phyloP scores from a whole-genome alignment of 2,329 filamentous ascomycete species.

The Curvularia verruculosa region DNA sequence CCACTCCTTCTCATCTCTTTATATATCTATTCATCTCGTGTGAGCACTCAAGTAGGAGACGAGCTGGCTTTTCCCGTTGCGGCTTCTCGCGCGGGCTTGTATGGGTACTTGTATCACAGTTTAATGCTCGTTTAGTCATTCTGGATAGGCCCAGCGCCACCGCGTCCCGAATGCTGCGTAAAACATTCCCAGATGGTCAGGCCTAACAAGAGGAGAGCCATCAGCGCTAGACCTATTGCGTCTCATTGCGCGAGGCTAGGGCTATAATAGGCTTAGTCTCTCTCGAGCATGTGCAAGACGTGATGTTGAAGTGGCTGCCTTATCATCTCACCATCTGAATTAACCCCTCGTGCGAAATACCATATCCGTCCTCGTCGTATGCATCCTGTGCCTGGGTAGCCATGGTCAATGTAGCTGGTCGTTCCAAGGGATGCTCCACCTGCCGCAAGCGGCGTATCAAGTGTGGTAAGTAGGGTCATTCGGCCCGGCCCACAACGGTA shows the following conservation, averaged over 20 bases:
- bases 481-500: not conserved
- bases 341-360: constrained; percentile 8
- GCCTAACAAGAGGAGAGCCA: not conserved
- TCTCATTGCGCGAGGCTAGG: constrained; percentile 26
- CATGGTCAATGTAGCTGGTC: constrained; percentile 43
- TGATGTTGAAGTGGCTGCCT: not conserved
- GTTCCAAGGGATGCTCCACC: constrained; percentile 42
- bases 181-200: not conserved
- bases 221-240: constrained; percentile 1
- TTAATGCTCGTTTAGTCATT: not conserved
- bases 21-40: not conserved
- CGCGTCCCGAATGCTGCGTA: not conserved
- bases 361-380: not conserved
- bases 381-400: not conserved
- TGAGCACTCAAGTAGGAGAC: not conserved
- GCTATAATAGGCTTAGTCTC: constrained; percentile 32
- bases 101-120: not conserved
- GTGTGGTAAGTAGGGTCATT: constrained; percentile 35
- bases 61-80: constrained; percentile 4
- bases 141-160: not conserved
- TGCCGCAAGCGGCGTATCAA: constrained; percentile 40
- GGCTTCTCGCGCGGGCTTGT: constrained; percentile 9
- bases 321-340: constrained; percentile 1
- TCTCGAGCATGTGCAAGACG: not conserved
- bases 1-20: not conserved